Base-by-base conservation (phyloP, 306 rosid genomes). In the Delonix regia region DNA sequence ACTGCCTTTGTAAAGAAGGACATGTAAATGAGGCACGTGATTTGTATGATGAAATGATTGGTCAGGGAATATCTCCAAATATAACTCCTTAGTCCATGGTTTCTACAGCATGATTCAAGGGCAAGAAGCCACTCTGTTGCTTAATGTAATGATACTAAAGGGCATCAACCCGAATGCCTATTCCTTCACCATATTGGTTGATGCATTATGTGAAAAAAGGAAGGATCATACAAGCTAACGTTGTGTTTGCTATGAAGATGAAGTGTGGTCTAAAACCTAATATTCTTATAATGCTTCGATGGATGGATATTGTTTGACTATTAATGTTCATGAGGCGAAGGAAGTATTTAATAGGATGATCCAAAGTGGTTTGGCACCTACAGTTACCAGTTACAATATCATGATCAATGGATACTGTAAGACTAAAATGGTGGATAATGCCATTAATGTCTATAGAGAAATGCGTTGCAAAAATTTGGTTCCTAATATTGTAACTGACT, bases 1-100 rank as follows among this genome's bases (percentile, higher is more conserved):
- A 74, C 6, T 15, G 76, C 18, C 71, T 74, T 33, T 81, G 77
- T 24, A 81, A 75, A 51, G 65, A 21, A 22, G 69, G 64, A 24
- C 19, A 28, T 9, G 39, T 68, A 14, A 7, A 11, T 21, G 80
- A 57, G 30, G 84, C 84, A 4, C 28, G 47, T 16, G 42, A 64
- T 9, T 34, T 74, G 24, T 47, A 67, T 10, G 30, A 13, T 0
- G 64, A 65, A 57, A 81, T 81, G 80, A 59, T 15, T 5, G 15
- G 16, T 3, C 45, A 1, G 21, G 77, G 77, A n/a, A 44, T 68
- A 56, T 14, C 8, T 1, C 80, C 77, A 0, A 16, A 75, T 24
- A 62, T 67, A 75, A 18, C 6, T 24, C 2, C 21, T 14, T 21
- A 53, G 21, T 53, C 14, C 28, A 53, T 53, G 61, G 61, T 2